Conservation (phyloP, 1,139 yeast species). For the Candida sanyaensis region DNA sequence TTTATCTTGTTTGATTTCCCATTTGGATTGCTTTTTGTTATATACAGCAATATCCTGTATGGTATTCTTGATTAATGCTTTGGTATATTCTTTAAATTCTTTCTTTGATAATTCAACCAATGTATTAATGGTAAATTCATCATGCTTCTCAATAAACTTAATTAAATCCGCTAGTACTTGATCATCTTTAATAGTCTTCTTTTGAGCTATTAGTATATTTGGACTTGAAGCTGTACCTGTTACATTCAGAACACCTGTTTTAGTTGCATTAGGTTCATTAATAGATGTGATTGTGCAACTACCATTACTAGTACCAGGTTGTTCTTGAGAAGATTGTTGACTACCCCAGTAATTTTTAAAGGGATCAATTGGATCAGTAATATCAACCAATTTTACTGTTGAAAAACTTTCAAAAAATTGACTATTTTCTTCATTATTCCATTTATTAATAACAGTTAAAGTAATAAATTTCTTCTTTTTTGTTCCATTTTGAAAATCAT, state of each 20-base stretch:
- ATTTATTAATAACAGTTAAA: conserved; percentile 55
- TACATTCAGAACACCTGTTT: background rate
- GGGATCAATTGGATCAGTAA: conserved; percentile 30
- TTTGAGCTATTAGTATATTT: conserved; percentile 34
- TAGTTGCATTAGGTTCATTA: background rate
- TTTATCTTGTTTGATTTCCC: conserved; percentile 33
- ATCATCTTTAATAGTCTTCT: conserved; percentile 47
- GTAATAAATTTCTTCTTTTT: conserved; percentile 56
- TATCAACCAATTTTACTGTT: conserved; percentile 33
- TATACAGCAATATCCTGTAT: conserved; percentile 55
- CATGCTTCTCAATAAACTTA: conserved; percentile 54
- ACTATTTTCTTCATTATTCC: conserved; percentile 35
- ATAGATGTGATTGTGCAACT: background rate
- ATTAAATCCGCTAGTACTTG: conserved; percentile 47
- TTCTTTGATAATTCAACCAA: conserved; percentile 73
- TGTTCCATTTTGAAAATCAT: conserved; percentile 42
- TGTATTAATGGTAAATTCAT: conserved; percentile 70
- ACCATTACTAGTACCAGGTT: background rate
- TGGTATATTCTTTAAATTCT: conserved; percentile 62
- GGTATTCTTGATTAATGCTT: conserved; percentile 67
- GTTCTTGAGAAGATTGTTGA: background rate
- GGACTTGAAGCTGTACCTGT: conserved; percentile 18
- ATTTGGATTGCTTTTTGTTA: conserved; percentile 36
- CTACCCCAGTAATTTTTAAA: conserved; percentile 8
- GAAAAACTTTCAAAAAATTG: conserved; percentile 36